Evolutionary conservation across 331 rosid species (phyloP).

Genomic region (Ulmus americana): DNA sequence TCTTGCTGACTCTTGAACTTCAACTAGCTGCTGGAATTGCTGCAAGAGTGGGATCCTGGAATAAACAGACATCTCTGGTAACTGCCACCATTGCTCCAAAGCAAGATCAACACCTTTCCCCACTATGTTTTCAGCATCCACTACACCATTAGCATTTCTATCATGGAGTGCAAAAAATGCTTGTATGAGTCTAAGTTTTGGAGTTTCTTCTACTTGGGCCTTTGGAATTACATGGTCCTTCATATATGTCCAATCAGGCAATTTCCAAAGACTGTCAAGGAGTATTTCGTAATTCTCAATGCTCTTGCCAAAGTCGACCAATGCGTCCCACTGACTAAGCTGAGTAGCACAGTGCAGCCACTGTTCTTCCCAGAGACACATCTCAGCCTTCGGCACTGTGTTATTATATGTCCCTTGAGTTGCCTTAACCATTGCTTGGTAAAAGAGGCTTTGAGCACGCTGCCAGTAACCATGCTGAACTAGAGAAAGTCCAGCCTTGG

Average conservation of each 20-base stretch:
- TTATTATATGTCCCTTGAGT: slow-evolving; percentile 96
- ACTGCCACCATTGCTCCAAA: slow-evolving; percentile 99
- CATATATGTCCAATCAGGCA: slow-evolving; percentile 93
- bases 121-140: slow-evolving; percentile 80
- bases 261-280: slow-evolving; percentile 92
- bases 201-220: slow-evolving; percentile 98
- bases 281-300: slow-evolving; percentile 87
- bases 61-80: slow-evolving; percentile 98
- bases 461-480: slow-evolving; percentile 99
- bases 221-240: slow-evolving; percentile 93
- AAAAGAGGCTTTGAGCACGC: slow-evolving; percentile 96
- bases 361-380: slow-evolving; percentile 99
- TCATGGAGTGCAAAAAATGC: slow-evolving; percentile 92
- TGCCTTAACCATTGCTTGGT: slow-evolving; percentile 97
- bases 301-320: slow-evolving; percentile 74
- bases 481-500: slow-evolving; percentile 92
- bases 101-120: slow-evolving; percentile 94
- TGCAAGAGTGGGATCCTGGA: slow-evolving; percentile 94
- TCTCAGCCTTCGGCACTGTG: slow-evolving; percentile 88
- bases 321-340: slow-evolving; percentile 97
- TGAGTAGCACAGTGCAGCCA: slow-evolving; percentile 91
- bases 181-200: slow-evolving; percentile 81
- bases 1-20: slow-evolving; percentile 89
- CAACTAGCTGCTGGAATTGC: slow-evolving; percentile 98
- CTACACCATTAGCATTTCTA: slow-evolving; percentile 74